phyloP scores from a whole-genome alignment of 306 rosid genomes.

The Luffa acutangula region DNA sequence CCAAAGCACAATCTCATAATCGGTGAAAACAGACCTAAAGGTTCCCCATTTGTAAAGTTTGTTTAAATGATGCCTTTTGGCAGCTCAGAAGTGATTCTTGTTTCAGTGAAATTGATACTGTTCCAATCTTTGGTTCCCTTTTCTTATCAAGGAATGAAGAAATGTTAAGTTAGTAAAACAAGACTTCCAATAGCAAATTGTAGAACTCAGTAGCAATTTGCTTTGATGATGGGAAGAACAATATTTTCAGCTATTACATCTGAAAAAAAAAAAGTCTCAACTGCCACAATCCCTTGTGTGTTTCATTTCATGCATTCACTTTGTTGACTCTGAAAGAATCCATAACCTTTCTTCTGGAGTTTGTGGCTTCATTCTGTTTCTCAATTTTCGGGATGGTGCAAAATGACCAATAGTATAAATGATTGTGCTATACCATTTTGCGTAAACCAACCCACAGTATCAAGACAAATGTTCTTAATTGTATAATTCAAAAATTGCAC shows the following conservation, averaged over 20 bases:
- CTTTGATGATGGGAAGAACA: neutral
- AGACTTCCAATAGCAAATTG: neutral
- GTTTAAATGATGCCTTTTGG: neutral
- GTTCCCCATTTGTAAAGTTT: neutral
- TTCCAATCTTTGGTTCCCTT: neutral
- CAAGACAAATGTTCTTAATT: too few species aligned
- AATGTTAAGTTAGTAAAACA: neutral
- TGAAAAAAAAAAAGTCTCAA: neutral
- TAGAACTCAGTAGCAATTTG: neutral
- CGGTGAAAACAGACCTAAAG: neutral
- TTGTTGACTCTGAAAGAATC: constrained; percentile 84
- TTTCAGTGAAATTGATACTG: neutral
- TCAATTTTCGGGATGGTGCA: too few species aligned
- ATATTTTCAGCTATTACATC: neutral
- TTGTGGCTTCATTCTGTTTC: constrained; percentile 12
- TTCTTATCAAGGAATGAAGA: neutral
- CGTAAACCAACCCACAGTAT: too few species aligned
- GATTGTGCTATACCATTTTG: too few species aligned
- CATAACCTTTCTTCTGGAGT: constrained; percentile 76
- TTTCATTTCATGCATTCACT: constrained; percentile 22
- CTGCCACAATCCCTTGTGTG: neutral
- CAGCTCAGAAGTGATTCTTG: neutral
- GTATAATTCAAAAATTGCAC: too few species aligned
- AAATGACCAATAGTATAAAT: too few species aligned
- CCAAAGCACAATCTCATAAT: neutral